A percentile compares a stretch with the other conserved stretches of the same genome.
Conservation (phyloP, 345 rosid genomes). For the Pelargonium nanum region DNA sequence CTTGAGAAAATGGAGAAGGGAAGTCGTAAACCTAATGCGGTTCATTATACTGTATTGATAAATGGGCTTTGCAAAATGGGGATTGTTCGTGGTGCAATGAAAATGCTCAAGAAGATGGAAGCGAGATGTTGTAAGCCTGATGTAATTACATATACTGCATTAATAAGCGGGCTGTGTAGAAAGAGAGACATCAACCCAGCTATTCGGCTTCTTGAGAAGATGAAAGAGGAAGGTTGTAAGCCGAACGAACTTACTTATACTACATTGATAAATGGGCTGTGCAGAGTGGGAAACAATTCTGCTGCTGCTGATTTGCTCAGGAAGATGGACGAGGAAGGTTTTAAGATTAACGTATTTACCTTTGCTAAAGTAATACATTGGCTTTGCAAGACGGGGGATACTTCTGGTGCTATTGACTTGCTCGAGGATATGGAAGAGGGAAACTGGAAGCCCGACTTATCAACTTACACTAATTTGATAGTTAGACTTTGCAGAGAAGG, state of each 20-base stretch:
- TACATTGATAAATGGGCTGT: slow-evolving; percentile 52
- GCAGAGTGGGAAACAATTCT: slow-evolving; percentile 53
- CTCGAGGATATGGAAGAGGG: too few relatives aligned
- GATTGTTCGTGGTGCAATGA: slow-evolving; percentile 37
- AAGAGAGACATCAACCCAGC: slow-evolving; percentile 55
- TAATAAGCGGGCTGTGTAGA: slow-evolving; percentile 48
- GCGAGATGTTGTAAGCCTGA: slow-evolving; percentile 50
- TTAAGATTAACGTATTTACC: slow-evolving; percentile 51
- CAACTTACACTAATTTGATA: too few relatives aligned
- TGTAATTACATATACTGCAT: slow-evolving; percentile 32
- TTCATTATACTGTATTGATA: too few relatives aligned
- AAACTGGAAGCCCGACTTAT: too few relatives aligned
- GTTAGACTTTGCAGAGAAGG: too few relatives aligned
- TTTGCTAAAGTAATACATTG: slow-evolving; percentile 59
- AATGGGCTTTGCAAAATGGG: slow-evolving; percentile 49
- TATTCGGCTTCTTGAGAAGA: slow-evolving; percentile 46
- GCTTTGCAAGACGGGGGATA: slow-evolving; percentile 15
- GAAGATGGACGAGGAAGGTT: slow-evolving; percentile 83
- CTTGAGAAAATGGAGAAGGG: too few relatives aligned
- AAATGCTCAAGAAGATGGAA: slow-evolving; percentile 61
- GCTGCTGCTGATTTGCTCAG: slow-evolving; percentile 66
- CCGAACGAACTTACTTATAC: slow-evolving; percentile 59
- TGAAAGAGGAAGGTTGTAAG: slow-evolving; percentile 36
- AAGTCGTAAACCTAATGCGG: too few relatives aligned
- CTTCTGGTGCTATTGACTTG: too few relatives aligned